These are phyloP conservation scores for Nothophytophthora sp. DNA, from an alignment of 352 stramenopile species.

Conservation along the genomic window DNA sequence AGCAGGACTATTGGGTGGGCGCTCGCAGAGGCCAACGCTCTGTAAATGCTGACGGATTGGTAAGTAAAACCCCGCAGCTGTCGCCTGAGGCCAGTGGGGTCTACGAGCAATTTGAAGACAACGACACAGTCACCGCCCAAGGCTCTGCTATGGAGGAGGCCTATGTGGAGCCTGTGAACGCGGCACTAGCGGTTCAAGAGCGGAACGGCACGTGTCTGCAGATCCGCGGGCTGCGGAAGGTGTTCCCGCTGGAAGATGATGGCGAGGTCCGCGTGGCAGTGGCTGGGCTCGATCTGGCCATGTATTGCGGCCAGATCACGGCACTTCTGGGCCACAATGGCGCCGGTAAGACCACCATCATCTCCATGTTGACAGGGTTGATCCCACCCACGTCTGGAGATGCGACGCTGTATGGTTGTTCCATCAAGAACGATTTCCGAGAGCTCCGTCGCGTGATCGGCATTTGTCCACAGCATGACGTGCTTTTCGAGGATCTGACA, in stretches of 20 bases:
- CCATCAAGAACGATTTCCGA: constrained; percentile 67
- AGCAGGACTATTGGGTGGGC: constrained; percentile 84
- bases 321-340: constrained; percentile 93
- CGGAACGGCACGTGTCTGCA: constrained; percentile 44
- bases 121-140: constrained; percentile 53
- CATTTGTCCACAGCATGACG: constrained; percentile 83
- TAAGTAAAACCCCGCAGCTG: too few species aligned
- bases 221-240: constrained; percentile 64
- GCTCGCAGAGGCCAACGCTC: too few species aligned
- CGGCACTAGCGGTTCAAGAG: constrained; percentile 51
- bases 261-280: constrained; percentile 89
- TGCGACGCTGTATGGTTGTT: constrained; percentile 45
- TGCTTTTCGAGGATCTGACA: constrained; percentile 77
- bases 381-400: constrained; percentile 44
- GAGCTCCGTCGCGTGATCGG: constrained; percentile 62
- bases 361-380: constrained; percentile 82
- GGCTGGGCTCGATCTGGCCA: constrained; percentile 75
- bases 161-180: constrained; percentile 44
- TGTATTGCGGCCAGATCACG: constrained; percentile 78
- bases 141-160: constrained; percentile 20
- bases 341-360: constrained; percentile 94
- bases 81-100: too few species aligned
- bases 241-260: constrained; percentile 80
- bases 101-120: constrained; percentile 52
- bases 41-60: too few species aligned